Evolutionary conservation across 805 yeast species (phyloP), one percentile per base, ranked within the genome.

Genomic region (Nakazawaea ernobii): DNA sequence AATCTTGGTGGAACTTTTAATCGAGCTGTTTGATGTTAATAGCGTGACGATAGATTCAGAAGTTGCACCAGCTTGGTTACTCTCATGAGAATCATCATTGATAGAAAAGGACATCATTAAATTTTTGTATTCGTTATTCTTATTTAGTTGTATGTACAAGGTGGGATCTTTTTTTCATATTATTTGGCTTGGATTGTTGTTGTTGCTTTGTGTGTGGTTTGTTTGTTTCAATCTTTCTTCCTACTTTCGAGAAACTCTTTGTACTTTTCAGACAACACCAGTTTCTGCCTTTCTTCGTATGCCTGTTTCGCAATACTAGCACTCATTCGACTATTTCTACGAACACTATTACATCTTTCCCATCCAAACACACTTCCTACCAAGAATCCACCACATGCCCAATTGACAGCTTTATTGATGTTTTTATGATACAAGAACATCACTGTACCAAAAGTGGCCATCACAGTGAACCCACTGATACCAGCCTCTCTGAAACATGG

Each of bases 401-500:
- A 91, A 59, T 91, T 87, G 13, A 79, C 70, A 1, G 95, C 82
- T 51, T 75, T 75, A 8, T 68, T 61, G 0, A 83, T 73, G 43
- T 79, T 77, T 57, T 82, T 82, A 57, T 82, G 88, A 45, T 82
- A 79, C 32, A 84, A 59, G 48, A 84, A 81, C 33, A 86, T 82
- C 28, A 84, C 81, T 0, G 82, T 67, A 0, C 87, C 85, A 35
- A 84, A 68, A 0, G 86, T 87, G 35, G 82, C 84, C 75, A 85
- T 74, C 13, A 87, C 76, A 20, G 83, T 78, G 50, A 86, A 77
- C 7, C 95, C 95, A 1, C 89, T 73, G 46, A 86, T 63, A 53
- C 86, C 86, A 0, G 94, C 88, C 45, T 85, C 91, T 53, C 94
- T 67, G 59, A 86, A 84, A 58, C 95, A 86, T 2, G 95, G 94